Evolutionary conservation across 2,329 filamentous ascomycete genomes (phyloP).

Genomic region (Apiospora koreana): DNA sequence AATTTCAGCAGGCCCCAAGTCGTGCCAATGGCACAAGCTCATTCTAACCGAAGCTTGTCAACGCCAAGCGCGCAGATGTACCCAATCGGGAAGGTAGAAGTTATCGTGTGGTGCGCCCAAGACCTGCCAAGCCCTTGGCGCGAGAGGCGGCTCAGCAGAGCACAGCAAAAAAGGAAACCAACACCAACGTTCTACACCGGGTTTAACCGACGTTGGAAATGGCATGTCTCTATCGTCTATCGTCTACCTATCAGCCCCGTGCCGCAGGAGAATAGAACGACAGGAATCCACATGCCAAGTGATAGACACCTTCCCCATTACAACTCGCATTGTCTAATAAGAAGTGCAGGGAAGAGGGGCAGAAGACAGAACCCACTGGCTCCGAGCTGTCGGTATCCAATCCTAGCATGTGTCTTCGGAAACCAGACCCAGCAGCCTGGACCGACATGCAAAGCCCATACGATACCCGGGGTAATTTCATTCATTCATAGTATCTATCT

Average conservation of each 20-base stretch:
- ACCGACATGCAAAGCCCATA: no score
- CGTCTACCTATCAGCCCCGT: no score
- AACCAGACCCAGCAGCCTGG: background rate
- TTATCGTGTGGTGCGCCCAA: background rate
- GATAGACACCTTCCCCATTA: background rate
- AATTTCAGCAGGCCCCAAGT: background rate
- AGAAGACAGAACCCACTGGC: background rate
- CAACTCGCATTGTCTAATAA: background rate
- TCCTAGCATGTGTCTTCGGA: background rate
- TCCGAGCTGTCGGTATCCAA: background rate
- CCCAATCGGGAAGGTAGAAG: background rate
- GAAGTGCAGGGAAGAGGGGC: background rate
- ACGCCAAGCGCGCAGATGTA: background rate
- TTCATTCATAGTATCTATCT: no score
- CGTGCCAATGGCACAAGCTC: constrained; percentile 9
- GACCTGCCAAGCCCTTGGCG: constrained; percentile 10
- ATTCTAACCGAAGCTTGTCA: constrained; percentile 1
- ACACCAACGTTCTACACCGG: background rate
- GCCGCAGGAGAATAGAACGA: background rate
- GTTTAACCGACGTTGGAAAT: background rate
- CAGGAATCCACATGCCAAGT: background rate
- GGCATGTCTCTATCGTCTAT: background rate
- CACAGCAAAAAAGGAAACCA: background rate
- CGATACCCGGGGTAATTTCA: no score
- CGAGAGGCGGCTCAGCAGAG: background rate